Conservation (phyloP, 2,329 filamentous ascomycete genomes). For the Nemania sp. region DNA sequence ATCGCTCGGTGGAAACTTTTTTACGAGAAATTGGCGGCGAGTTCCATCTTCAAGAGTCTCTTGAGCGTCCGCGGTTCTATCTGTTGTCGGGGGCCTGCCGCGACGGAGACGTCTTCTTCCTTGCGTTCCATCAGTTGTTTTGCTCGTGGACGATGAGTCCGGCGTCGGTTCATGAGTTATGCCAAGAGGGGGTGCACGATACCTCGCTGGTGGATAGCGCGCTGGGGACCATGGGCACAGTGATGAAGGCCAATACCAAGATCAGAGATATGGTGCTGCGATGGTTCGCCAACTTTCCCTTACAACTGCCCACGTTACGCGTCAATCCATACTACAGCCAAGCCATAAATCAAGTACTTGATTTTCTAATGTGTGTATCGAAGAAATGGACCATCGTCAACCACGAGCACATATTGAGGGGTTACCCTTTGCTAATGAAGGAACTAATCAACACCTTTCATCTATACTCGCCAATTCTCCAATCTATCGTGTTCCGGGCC, state of each 20-base stretch:
- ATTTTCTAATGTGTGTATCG: slow-evolving; percentile 51
- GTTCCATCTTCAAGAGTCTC: slow-evolving; percentile 32
- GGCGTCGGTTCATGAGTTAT: slow-evolving; percentile 42
- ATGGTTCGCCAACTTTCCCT: slow-evolving; percentile 47
- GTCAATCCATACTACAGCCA: slow-evolving; percentile 27
- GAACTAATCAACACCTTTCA: slow-evolving; percentile 56
- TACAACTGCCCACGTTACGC: slow-evolving; percentile 22
- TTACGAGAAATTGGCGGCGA: slow-evolving; percentile 26
- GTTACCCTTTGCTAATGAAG: slow-evolving; percentile 59
- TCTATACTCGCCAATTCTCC: slow-evolving; percentile 56
- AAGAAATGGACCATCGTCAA: slow-evolving; percentile 46
- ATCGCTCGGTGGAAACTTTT: slow-evolving; percentile 18
- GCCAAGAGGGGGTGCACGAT: slow-evolving; percentile 39
- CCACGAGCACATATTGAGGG: slow-evolving; percentile 42
- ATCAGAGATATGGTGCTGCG: slow-evolving; percentile 36
- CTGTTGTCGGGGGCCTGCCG: slow-evolving; percentile 62
- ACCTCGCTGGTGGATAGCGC: slow-evolving; percentile 38
- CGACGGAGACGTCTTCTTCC: slow-evolving; percentile 63
- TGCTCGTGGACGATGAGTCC: slow-evolving; percentile 57
- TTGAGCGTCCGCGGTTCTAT: slow-evolving; percentile 55
- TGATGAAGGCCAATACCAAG: slow-evolving; percentile 46
- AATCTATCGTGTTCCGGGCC: slow-evolving; percentile 58
- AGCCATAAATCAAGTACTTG: slow-evolving; percentile 44
- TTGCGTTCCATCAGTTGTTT: slow-evolving; percentile 68
- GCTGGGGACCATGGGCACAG: slow-evolving; percentile 42